Evolutionary conservation across 2,329 filamentous ascomycete genomes (phyloP).

Genomic region (Cytospora paraplurivora): DNA sequence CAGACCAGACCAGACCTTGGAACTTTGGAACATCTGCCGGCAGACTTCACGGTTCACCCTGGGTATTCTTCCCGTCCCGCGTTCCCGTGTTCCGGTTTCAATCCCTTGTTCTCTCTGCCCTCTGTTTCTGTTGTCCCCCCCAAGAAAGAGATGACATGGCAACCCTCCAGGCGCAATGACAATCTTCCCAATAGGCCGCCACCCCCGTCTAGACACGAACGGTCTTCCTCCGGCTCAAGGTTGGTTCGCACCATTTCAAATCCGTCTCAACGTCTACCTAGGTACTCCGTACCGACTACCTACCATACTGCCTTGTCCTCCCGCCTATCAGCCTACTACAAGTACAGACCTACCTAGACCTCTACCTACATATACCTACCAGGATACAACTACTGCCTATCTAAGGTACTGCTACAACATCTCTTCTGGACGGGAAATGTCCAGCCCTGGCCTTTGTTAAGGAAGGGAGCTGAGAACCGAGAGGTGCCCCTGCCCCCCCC

Average conservation of each 20-base stretch:
- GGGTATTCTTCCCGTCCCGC: constrained; percentile 12
- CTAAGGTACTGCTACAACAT: no score
- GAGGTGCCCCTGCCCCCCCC: no score
- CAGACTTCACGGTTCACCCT: constrained; percentile 8
- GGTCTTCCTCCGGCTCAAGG: constrained; percentile 24
- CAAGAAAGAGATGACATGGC: constrained; percentile 28
- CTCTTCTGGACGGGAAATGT: no score
- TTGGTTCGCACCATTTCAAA: constrained; percentile 21
- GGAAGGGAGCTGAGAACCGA: no score
- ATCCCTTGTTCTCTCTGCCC: not conserved
- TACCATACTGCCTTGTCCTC: no score
- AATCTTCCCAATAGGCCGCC: constrained; percentile 20
- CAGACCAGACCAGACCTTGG: no score
- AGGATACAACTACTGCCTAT: no score
- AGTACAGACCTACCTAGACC: not conserved
- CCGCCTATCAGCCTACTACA: not conserved
- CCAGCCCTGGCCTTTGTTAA: no score
- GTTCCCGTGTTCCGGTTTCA: not conserved
- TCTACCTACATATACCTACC: no score
- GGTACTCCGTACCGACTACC: no score
- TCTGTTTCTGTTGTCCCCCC: not conserved
- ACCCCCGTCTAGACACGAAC: constrained; percentile 21
- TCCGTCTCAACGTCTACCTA: not conserved
- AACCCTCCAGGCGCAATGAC: constrained; percentile 29
- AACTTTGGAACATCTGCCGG: not conserved